These are phyloP conservation scores for Diaporthe longicolla DNA, from an alignment of 2,329 filamentous ascomycete genomes.

Conservation along the genomic window DNA sequence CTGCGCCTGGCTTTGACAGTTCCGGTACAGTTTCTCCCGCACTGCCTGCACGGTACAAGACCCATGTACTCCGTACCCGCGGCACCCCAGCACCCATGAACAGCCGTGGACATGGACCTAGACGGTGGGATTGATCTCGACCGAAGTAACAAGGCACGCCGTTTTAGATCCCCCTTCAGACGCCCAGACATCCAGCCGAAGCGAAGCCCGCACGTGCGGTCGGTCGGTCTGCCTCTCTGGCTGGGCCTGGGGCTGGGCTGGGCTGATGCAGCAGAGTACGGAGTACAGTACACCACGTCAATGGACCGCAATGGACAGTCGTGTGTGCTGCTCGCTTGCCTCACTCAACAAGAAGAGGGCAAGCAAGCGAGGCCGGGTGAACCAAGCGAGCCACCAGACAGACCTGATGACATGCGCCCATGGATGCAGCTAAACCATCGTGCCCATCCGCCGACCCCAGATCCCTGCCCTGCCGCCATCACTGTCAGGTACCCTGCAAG, in stretches of 20 bases:
- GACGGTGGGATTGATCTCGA: conserved; percentile 37
- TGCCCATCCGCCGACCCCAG: conserved; percentile 35
- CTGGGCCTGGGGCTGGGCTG: neutral
- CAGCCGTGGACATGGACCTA: conserved; percentile 3
- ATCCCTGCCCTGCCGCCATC: conserved; percentile 28
- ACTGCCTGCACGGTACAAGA: neutral
- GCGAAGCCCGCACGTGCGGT: conserved; percentile 22
- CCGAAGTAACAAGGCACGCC: conserved; percentile 35
- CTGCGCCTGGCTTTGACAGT: conserved; percentile 18
- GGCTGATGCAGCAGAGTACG: neutral
- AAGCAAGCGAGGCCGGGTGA: neutral
- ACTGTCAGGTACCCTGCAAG: conserved; percentile 32
- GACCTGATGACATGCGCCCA: conserved; percentile 35
- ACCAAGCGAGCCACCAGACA: conserved; percentile 11
- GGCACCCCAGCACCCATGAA: conserved; percentile 10
- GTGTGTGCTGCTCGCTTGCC: neutral
- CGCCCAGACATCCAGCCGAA: conserved; percentile 30
- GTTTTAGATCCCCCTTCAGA: conserved; percentile 35
- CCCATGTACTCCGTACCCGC: neutral
- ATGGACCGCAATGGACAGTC: neutral
- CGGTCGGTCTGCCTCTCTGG: conserved; percentile 4
- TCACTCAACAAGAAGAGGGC: neutral
- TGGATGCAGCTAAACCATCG: conserved; percentile 36
- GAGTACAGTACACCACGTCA: neutral
- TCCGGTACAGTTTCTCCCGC: neutral